These are phyloP conservation scores for Cercospora zeina DNA, from an alignment of 2,329 filamentous ascomycete genomes.

Conservation along the genomic window DNA sequence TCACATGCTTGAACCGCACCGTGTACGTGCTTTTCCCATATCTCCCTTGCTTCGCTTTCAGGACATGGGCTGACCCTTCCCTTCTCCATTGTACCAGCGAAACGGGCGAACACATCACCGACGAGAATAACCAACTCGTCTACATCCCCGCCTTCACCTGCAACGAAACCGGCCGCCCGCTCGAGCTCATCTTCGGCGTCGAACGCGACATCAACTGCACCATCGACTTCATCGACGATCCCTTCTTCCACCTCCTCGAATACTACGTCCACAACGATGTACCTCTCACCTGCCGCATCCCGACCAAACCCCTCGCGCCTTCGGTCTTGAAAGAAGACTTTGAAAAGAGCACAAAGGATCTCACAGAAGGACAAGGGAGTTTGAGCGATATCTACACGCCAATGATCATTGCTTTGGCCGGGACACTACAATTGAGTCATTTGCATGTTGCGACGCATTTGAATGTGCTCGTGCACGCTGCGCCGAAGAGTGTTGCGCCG, in stretches of 20 bases:
- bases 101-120: conserved; percentile 84
- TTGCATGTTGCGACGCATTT: conserved; percentile 86
- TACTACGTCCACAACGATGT: conserved; percentile 98
- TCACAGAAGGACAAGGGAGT: conserved; percentile 42
- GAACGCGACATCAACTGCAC: conserved; percentile 82
- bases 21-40: conserved; percentile 44
- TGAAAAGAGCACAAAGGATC: conserved; percentile 39
- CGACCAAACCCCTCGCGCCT: conserved; percentile 65
- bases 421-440: conserved; percentile 83
- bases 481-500: conserved; percentile 53
- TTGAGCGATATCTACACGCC: conserved; percentile 65
- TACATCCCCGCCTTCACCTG: conserved; percentile 90
- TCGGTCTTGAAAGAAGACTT: conserved; percentile 40
- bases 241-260: conserved; percentile 85
- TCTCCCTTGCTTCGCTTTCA: conserved; percentile 12
- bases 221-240: conserved; percentile 71
- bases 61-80: no score
- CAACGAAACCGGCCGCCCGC: conserved; percentile 79
- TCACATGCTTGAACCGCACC: conserved; percentile 55
- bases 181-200: conserved; percentile 83
- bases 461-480: conserved; percentile 79
- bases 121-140: conserved; percentile 77
- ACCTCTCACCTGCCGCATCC: conserved; percentile 85
- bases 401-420: conserved; percentile 82
- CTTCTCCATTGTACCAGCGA: conserved; percentile 56